Base-by-base conservation (phyloP, 2,329 filamentous ascomycete species). In the Nemania bipapillata region DNA sequence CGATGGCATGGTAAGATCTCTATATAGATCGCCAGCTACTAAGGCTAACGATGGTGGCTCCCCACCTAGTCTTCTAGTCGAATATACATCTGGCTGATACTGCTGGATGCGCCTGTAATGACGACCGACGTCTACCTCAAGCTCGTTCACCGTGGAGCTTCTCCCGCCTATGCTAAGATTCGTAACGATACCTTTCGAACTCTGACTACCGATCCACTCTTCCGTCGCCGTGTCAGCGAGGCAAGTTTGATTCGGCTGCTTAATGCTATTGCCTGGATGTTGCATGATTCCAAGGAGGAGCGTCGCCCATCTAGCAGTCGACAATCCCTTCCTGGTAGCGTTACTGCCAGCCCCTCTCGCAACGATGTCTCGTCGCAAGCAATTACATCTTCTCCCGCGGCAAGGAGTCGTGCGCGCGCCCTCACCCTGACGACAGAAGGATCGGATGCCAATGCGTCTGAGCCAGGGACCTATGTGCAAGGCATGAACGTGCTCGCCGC, bases 401-500 rank as follows among this genome's bases (percentile, higher is more conserved):
- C 84, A n/a, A 83, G 82, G 71, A 83, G 81, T 66, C 84, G 87
- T 70, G 82, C 85, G n/a, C 84, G 86, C 40, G 86, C 87, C 35
- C 78, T 88, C 64, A 87, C 87, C 12, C 81, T 90, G 63, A 90
- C 87, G 1, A 90, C 87, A 0, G 89, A 91, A 76, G 85, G 89
- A 69, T 86, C 90, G 72, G 89, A 91, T 70, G 83, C 84, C 6
- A 86, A 86, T 65, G 84, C 83, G 2, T 82, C 83, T 35, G 91
- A 93, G 74, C 87, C 92, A 11, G 93, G 94, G 35, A 94, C 92
- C 47, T 99, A 99, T 76, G 95, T 99, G 2, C 96, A 99, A 81
- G 96, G 96, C 73, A 98, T 99, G 95, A 99, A 99, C 78, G 96
- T 99, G 47, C 87, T 99, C 17, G 95, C 94, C 9, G 96, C 96